phyloP scores from a whole-genome alignment of 2,329 filamentous ascomycete species.

The Trichophyton benhamiae region DNA sequence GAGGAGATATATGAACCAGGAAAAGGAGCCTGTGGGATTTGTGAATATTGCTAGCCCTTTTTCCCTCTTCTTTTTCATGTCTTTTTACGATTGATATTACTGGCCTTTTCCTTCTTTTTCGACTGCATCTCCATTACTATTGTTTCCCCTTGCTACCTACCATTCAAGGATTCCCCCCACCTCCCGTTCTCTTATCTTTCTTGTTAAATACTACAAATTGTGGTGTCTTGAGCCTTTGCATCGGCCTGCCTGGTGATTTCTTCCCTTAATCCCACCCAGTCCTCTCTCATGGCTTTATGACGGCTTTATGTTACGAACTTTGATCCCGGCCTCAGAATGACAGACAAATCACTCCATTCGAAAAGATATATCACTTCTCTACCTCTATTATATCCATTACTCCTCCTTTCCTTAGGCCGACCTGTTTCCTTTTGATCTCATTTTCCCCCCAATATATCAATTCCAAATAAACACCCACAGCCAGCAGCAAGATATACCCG shows the following conservation, averaged over 20 bases:
- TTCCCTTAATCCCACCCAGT: not conserved
- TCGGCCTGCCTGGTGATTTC: not conserved
- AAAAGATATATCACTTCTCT: not conserved
- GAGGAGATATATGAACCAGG: not conserved
- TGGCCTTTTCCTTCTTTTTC: not conserved
- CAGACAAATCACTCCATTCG: not conserved
- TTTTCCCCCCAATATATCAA: too few relatives aligned
- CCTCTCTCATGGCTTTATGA: not conserved
- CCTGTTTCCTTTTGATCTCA: too few relatives aligned
- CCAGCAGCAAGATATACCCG: too few relatives aligned
- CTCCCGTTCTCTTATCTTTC: too few relatives aligned
- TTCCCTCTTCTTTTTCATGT: not conserved
- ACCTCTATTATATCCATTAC: not conserved
- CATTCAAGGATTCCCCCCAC: not conserved
- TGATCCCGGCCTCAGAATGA: not conserved
- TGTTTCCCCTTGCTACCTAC: too few relatives aligned
- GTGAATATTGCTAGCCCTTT: not conserved
- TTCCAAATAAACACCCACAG: too few relatives aligned
- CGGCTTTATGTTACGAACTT: not conserved
- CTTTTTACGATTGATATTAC: conserved; percentile 2
- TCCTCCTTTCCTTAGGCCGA: not conserved
- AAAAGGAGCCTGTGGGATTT: not conserved
- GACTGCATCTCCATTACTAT: not conserved
- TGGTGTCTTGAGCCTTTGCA: not conserved
- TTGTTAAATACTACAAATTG: not conserved